Evolutionary conservation across 2,329 filamentous ascomycete species (phyloP).

Genomic region (Xylaria sp.): DNA sequence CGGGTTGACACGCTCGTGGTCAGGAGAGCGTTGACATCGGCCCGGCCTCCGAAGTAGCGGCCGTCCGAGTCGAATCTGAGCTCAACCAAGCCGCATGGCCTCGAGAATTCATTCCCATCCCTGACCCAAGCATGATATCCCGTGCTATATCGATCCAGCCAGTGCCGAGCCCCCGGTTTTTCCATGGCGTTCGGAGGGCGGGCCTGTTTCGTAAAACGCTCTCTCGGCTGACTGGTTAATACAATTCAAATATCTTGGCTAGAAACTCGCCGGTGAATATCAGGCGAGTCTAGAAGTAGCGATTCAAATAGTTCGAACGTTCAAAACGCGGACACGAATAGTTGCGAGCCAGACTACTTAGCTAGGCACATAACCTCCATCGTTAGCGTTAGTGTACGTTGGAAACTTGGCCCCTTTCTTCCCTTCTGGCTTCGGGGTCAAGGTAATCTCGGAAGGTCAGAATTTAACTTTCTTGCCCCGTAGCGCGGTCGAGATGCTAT

Average conservation of each 20-base stretch:
- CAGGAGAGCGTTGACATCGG: conserved; percentile 32
- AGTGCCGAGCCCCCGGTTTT: conserved; percentile 15
- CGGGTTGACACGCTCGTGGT: conserved; percentile 24
- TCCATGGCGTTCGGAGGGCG: neutral
- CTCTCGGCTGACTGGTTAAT: neutral
- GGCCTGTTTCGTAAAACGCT: neutral
- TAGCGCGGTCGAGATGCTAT: neutral
- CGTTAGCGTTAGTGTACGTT: neutral
- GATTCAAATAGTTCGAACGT: neutral
- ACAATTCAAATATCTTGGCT: neutral
- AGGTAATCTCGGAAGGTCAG: neutral
- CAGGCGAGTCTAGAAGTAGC: neutral
- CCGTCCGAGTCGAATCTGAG: conserved; percentile 36
- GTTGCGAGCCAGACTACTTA: neutral
- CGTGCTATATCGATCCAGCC: conserved; percentile 27
- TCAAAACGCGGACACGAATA: neutral
- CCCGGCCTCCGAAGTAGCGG: conserved; percentile 32
- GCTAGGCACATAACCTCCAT: neutral
- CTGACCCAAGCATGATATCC: conserved; percentile 26
- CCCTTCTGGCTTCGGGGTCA: neutral
- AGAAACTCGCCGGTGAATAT: neutral
- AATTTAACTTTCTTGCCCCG: neutral
- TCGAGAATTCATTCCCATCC: conserved; percentile 4
- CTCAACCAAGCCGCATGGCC: conserved; percentile 30
- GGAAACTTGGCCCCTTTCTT: neutral